A percentile compares a stretch with the other conserved stretches of the same genome.
phyloP scores from a whole-genome alignment of 495 filamentous ascomycete species.

The Neurospora hispaniola region DNA sequence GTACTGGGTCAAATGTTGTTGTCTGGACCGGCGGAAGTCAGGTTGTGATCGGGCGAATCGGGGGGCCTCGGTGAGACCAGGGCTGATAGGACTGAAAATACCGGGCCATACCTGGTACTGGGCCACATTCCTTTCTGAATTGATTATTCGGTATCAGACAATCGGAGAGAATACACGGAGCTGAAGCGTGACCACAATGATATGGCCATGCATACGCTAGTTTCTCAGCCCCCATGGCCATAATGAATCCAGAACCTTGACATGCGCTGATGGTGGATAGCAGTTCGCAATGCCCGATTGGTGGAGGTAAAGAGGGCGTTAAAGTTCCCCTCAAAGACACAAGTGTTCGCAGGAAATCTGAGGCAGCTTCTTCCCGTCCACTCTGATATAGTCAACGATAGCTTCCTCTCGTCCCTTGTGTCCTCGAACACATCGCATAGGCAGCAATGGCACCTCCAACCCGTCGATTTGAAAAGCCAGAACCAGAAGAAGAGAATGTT shows the following conservation, averaged over 20 bases:
- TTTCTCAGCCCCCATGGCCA: neutral
- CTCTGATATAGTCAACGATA: neutral
- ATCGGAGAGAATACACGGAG: neutral
- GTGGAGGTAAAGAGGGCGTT: neutral
- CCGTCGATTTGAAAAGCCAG: neutral
- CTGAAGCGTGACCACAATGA: neutral
- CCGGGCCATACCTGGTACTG: too few relatives aligned
- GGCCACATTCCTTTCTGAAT: neutral
- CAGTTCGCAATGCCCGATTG: neutral
- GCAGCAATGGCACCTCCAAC: neutral
- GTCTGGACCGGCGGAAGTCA: too few relatives aligned
- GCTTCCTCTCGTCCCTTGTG: neutral
- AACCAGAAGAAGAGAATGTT: too few relatives aligned
- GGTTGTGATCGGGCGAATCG: too few relatives aligned
- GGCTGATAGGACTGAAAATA: too few relatives aligned
- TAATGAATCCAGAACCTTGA: neutral
- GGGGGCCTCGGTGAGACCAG: too few relatives aligned
- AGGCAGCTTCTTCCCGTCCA: neutral
- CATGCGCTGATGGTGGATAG: neutral
- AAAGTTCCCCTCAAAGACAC: neutral
- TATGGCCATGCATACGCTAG: neutral
- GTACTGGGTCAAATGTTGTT: too few relatives aligned
- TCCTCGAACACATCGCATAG: neutral
- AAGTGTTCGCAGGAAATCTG: neutral
- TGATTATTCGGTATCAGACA: too few relatives aligned